Base-by-base conservation (phyloP, 768 basidiomycete species). In the Kwoniella shandongensis region DNA sequence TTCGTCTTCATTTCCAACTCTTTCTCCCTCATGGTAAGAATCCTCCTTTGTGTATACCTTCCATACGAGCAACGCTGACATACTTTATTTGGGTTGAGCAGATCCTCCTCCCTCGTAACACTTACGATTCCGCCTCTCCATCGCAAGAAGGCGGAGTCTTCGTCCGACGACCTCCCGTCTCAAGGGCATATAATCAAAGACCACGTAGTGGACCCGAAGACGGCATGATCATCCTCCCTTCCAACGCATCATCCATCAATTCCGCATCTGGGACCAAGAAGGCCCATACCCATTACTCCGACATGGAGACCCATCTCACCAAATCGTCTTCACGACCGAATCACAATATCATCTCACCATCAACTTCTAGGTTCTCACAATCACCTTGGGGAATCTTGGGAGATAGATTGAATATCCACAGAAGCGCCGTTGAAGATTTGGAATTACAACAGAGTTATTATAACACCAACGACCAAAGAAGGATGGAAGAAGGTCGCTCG, bases 71-170 rank as follows among this genome's bases (percentile, higher is more conserved):
- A 32, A 13, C 38, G 27, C 25, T 39, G 18, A 30, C 38, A 18
- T 32, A 32, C 35, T 13, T 48, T 23, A 32, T 32, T 32, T 32
- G 32, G 32, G 32, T 32, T 5, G 22, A 38, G 11, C 54, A 70
- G 70, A 66, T 72, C 54, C 57, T 72, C 12, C 61, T 72, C 22
- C 70, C 70, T 17, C 55, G 66, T 40, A 63, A 48, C 26, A 59
- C 62, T 48, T 13, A 40, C 5, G 65, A 54, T 61, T 61, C 10
- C 55, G 61, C 20, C 20, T 58, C 12, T 38, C 46, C 12, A 15
- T 15, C 2, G 44, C 42, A 2, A 10, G 52, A 51, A n/a, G n/a
- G n/a, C n/a, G 56, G 49, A 44, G 61, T 70, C 23, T 70, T 63
- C 54, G 59, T 70, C n/a, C 58, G 58, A 48, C 54, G 44, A 26